Evolutionary conservation across 495 filamentous ascomycete species (phyloP), one percentile per base, ranked within the genome.

Genomic region (Lophiotrema nucula): DNA sequence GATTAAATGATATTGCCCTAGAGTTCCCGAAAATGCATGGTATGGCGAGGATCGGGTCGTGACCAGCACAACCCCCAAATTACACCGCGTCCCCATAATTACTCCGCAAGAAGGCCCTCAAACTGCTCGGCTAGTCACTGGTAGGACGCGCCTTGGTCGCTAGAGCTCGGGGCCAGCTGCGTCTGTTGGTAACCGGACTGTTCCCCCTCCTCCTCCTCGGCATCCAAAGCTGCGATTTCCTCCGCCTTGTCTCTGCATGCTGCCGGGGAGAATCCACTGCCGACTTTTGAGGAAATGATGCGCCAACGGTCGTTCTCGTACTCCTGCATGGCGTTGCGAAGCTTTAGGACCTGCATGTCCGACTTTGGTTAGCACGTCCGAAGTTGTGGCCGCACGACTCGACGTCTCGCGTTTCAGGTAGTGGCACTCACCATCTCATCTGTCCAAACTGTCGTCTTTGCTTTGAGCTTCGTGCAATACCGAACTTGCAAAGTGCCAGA

Each of bases 281-380:
- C 90, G 63, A 96, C 84, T 72, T 95, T 95, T 64, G 83, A 85
- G 64, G 91, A 83, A 46, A 96, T 83, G 66, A 90, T 85, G 47
- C 88, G 82, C 91, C 91, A 96, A 60, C 88, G 86, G 67, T 95
- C 89, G 70, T 88, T 84, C 67, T 95, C 89, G 73, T 95, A 95
- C 64, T 93, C 89, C 66, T 88, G 80, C 60, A 95, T 81, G 16
- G 90, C 90, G 42, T 79, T 83, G 38, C 83, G 83, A 59, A 96
- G 83, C 64, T 86, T 85, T 71, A 85, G 79, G 43, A 92, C 84
- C 91, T 95, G 63, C 53, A 27, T 44, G 27, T 42, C 62, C 62
- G 41, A 44, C 39, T 54, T 56, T 49, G 63, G 70, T 66, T 67
- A 66, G 70, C 60, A 60, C 27, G 43, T 64, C 50, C 61, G 58